Evolutionary conservation across 106 monocot genomes (phyloP).

Genomic region (Apostasia ramifera): DNA sequence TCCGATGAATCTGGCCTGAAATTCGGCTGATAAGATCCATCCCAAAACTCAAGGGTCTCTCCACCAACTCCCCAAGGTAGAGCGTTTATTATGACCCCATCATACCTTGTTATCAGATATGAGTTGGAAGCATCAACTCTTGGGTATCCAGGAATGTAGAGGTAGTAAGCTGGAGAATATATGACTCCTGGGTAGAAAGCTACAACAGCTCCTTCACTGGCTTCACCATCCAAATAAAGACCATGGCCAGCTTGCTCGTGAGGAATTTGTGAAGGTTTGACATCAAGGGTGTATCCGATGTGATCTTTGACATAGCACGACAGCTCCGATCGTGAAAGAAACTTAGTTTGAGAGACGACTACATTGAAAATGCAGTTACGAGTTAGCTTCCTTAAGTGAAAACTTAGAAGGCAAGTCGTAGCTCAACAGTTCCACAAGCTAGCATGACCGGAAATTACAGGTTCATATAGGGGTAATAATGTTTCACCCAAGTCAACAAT

Average conservation of each 20-base stretch:
- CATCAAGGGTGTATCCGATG: conserved; percentile 64
- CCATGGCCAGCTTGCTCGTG: conserved; percentile 83
- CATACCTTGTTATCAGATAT: conserved; percentile 89
- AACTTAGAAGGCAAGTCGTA: no score
- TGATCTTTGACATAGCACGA: conserved; percentile 46
- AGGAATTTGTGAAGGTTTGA: conserved; percentile 71
- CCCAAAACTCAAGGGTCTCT: conserved; percentile 59
- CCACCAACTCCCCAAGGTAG: conserved; percentile 82
- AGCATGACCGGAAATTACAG: no score
- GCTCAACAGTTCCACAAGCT: not conserved
- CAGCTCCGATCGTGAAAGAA: conserved; percentile 39
- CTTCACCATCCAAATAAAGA: conserved; percentile 60
- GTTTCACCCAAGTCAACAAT: no score
- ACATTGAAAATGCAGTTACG: conserved; percentile 44
- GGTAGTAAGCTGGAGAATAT: conserved; percentile 88
- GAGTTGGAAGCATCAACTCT: conserved; percentile 75
- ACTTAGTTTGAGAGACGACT: conserved; percentile 55
- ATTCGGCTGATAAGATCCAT: conserved; percentile 32
- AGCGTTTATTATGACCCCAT: conserved; percentile 78
- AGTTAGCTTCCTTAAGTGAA: conserved; percentile 12
- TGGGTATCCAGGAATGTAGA: conserved; percentile 83
- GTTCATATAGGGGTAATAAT: no score
- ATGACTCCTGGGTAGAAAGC: conserved; percentile 89
- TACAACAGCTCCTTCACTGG: conserved; percentile 61
- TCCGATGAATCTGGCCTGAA: conserved; percentile 11